Evolutionary conservation across 2,329 filamentous ascomycete species (phyloP).

Genomic region (Trichoderma lentiforme): DNA sequence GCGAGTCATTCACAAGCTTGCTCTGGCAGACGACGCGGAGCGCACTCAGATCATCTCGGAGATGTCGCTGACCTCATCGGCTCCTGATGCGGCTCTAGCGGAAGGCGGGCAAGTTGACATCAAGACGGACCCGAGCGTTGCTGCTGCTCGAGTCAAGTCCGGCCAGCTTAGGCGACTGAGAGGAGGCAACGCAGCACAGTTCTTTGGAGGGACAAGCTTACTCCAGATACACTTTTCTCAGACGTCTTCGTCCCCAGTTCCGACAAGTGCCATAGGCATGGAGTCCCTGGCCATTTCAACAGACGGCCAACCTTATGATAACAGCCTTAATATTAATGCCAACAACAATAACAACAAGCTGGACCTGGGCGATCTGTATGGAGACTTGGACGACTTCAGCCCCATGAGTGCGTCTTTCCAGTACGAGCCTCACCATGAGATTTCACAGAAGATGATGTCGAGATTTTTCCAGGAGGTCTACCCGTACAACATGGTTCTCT

Average conservation of each 20-base stretch:
- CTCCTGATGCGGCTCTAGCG: constrained; percentile 19
- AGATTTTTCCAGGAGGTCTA: constrained; percentile 48
- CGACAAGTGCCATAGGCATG: constrained; percentile 17
- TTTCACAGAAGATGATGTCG: constrained; percentile 44
- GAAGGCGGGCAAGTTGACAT: constrained; percentile 19
- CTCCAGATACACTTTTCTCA: constrained; percentile 39
- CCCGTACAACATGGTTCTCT: constrained; percentile 48
- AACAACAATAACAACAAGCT: not conserved
- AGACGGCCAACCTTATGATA: not conserved
- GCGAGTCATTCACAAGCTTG: constrained; percentile 43
- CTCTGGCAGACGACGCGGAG: constrained; percentile 37
- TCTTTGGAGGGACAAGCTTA: constrained; percentile 48
- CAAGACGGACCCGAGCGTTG: constrained; percentile 30
- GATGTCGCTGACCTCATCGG: constrained; percentile 30
- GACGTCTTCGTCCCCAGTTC: constrained; percentile 25
- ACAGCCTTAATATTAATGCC: not conserved
- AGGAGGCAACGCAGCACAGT: constrained; percentile 41
- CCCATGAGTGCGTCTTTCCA: constrained; percentile 27
- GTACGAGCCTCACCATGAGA: constrained; percentile 44
- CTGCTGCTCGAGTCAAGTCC: constrained; percentile 32
- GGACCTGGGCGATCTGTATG: not conserved
- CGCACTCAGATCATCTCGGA: constrained; percentile 42
- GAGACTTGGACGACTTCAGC: constrained; percentile 20
- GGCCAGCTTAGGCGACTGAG: constrained; percentile 39
- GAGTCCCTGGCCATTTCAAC: constrained; percentile 7